Evolutionary conservation across 2,329 filamentous ascomycete species (phyloP).

Genomic region (Pezicula neosporulosa): DNA sequence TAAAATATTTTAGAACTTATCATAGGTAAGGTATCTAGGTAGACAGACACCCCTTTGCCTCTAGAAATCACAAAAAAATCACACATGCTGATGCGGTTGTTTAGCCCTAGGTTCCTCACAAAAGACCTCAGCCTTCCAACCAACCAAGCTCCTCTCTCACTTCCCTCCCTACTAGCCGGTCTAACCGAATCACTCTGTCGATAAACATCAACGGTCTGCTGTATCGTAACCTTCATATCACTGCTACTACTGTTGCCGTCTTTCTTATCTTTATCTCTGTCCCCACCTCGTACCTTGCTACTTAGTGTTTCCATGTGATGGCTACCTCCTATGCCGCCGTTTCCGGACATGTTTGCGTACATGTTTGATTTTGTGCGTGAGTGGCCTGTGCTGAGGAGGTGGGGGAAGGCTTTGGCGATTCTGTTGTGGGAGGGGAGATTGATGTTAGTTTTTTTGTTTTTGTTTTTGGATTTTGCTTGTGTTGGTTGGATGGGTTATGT

Average conservation of each 20-base stretch:
- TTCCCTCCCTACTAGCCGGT: conserved; percentile 16
- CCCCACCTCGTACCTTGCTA: background rate
- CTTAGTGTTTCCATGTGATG: background rate
- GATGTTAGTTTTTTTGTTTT: too few relatives aligned
- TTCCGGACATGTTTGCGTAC: background rate
- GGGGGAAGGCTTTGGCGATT: background rate
- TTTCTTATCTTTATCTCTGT: background rate
- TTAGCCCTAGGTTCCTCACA: conserved; percentile 33
- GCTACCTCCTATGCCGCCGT: background rate
- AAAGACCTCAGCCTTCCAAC: conserved; percentile 5
- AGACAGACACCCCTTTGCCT: too few relatives aligned
- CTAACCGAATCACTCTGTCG: background rate
- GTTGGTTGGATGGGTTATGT: too few relatives aligned
- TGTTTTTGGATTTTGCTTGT: too few relatives aligned
- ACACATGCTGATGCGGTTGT: conserved; percentile 48
- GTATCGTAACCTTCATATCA: background rate
- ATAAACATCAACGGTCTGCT: background rate
- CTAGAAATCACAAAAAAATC: too few relatives aligned
- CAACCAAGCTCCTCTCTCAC: conserved; percentile 3
- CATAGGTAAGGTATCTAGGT: too few relatives aligned
- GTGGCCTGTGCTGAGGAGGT: background rate
- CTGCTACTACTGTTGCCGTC: too few relatives aligned
- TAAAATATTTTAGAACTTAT: too few relatives aligned
- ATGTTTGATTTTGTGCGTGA: background rate
- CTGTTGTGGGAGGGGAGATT: too few relatives aligned